Conservation (phyloP, 2,329 filamentous ascomycete genomes). For the Fusarium begoniae region DNA sequence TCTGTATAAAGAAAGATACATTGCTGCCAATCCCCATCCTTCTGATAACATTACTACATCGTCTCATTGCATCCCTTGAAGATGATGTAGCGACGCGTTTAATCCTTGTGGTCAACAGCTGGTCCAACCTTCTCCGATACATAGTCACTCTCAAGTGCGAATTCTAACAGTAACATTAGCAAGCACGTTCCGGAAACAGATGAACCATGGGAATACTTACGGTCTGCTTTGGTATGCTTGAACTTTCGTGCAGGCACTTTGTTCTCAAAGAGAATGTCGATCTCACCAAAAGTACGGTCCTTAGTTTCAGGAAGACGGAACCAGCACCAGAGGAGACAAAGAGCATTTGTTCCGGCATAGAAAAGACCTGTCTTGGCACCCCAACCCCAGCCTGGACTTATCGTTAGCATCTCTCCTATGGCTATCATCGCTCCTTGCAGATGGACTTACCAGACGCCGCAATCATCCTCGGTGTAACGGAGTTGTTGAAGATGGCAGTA, state of each 20-base stretch:
- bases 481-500: constrained; percentile 51
- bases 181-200: fast-evolving
- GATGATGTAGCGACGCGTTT: too few relatives aligned
- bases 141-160: background rate
- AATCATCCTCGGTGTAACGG: constrained; percentile 49
- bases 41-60: too few relatives aligned
- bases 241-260: constrained; percentile 38
- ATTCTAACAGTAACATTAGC: background rate
- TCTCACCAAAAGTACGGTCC: constrained; percentile 43
- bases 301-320: constrained; percentile 46
- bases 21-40: too few relatives aligned
- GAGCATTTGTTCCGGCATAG: constrained; percentile 43
- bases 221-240: constrained; percentile 43
- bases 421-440: background rate
- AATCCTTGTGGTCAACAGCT: background rate
- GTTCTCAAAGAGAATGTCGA: constrained; percentile 42
- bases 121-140: background rate
- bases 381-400: constrained; percentile 26
- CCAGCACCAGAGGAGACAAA: constrained; percentile 51
- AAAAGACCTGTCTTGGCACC: constrained; percentile 52
- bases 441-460: constrained; percentile 9
- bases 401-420: fast-evolving
- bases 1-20: too few relatives aligned
- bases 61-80: too few relatives aligned
- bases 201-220: background rate